A percentile compares a stretch with the other conserved stretches of the same genome.
Evolutionary conservation across 495 filamentous ascomycete species (phyloP).

Genomic region (Friedmanniomyces simplex): DNA sequence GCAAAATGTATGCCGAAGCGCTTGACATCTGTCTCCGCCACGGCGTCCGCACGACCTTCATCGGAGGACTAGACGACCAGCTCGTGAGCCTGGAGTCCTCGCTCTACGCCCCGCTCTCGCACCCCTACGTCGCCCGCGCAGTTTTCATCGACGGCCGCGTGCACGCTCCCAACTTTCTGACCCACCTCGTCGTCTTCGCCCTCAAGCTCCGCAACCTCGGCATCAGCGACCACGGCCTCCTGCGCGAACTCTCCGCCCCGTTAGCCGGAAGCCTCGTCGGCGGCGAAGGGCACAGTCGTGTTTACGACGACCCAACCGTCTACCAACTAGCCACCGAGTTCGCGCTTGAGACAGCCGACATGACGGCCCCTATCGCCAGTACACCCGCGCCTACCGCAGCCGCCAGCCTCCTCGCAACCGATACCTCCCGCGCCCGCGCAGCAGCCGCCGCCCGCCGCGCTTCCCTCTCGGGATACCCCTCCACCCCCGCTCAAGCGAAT

Average conservation of each 20-base stretch:
- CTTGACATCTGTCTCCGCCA: slow-evolving; percentile 60
- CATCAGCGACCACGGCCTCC: slow-evolving; percentile 81
- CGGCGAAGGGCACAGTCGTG: slow-evolving; percentile 84
- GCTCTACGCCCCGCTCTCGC: slow-evolving; percentile 66
- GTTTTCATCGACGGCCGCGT: slow-evolving; percentile 91
- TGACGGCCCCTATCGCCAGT: background rate
- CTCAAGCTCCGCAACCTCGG: slow-evolving; percentile 89
- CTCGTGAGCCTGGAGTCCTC: slow-evolving; percentile 88
- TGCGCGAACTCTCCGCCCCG: slow-evolving; percentile 78
- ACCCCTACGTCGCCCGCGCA: slow-evolving; percentile 86
- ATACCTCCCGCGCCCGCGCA: background rate
- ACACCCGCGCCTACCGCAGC: slow-evolving; percentile 3
- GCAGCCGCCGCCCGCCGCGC: slow-evolving; percentile 11
- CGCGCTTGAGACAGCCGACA: slow-evolving; percentile 66
- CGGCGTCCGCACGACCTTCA: slow-evolving; percentile 71
- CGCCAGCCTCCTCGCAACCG: slow-evolving; percentile 21
- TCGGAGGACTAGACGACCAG: slow-evolving; percentile 95
- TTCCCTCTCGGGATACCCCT: slow-evolving; percentile 5
- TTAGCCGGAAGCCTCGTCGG: slow-evolving; percentile 84
- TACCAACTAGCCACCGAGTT: slow-evolving; percentile 80
- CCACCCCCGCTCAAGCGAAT: slow-evolving; percentile 7
- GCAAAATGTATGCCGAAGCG: slow-evolving; percentile 66
- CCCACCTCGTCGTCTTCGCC: slow-evolving; percentile 84
- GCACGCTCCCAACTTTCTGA: slow-evolving; percentile 87
- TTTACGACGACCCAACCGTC: slow-evolving; percentile 84